These are phyloP conservation scores for Penicillium nucicola DNA, from an alignment of 495 filamentous ascomycete genomes.

Conservation along the genomic window DNA sequence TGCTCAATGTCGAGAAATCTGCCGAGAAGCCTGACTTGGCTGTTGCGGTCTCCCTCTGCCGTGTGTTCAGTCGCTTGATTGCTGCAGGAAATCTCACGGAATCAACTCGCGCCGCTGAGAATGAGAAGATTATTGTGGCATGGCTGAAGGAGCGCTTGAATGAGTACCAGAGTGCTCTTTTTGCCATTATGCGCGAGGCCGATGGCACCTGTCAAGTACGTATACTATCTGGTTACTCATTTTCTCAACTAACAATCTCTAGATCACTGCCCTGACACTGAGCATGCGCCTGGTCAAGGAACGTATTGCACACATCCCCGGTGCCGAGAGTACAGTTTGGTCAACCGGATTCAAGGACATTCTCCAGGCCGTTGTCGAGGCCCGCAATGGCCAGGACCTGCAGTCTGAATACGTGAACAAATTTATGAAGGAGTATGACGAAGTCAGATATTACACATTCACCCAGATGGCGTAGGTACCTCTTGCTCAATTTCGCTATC, in stretches of 20 bases:
- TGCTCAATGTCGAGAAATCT: constrained; percentile 48
- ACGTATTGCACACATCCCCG: constrained; percentile 59
- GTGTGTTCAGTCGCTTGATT: constrained; percentile 83
- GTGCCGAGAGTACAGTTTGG: constrained; percentile 62
- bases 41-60: constrained; percentile 77
- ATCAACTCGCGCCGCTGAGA: constrained; percentile 59
- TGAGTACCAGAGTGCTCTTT: constrained; percentile 61
- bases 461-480: constrained; percentile 60
- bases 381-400: constrained; percentile 50
- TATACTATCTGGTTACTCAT: constrained; percentile 1
- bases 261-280: constrained; percentile 66
- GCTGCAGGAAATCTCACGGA: constrained; percentile 68
- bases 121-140: constrained; percentile 66
- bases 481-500: not conserved
- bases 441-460: constrained; percentile 81
- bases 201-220: constrained; percentile 44
- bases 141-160: constrained; percentile 76
- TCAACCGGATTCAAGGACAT: constrained; percentile 61
- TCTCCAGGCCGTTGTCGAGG: constrained; percentile 59
- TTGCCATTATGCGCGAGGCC: constrained; percentile 52
- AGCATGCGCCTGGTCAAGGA: constrained; percentile 82
- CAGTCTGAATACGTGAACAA: constrained; percentile 71
- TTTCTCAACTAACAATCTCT: constrained; percentile 18
- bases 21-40: constrained; percentile 47
- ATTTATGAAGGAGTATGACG: constrained; percentile 75